Evolutionary conservation across 139 green algal species (phyloP).

Genomic region (Dunaliella primolecta): DNA sequence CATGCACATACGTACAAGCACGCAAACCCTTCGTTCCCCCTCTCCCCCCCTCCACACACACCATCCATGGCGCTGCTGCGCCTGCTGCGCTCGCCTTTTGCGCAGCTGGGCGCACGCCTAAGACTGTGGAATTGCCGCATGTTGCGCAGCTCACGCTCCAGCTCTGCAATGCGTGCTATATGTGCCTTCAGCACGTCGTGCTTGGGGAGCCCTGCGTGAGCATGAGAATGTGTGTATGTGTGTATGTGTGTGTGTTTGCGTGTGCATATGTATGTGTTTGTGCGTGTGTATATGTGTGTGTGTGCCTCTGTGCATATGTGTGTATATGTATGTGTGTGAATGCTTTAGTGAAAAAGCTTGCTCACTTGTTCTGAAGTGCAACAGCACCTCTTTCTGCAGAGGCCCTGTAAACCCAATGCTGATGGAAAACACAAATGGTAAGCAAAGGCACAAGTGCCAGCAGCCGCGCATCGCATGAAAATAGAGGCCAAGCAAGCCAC

Average conservation of each 20-base stretch:
- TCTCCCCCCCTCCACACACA: neutral
- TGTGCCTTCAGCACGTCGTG: constrained; percentile 41
- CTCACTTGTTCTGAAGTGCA: no score
- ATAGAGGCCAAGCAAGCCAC: no score
- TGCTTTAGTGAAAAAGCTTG: no score
- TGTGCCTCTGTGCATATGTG: neutral
- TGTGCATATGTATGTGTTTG: neutral
- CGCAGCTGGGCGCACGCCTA: neutral
- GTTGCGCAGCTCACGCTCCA: constrained; percentile 59
- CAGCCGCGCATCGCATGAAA: no score
- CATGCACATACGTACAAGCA: neutral
- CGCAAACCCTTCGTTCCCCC: neutral
- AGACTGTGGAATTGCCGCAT: neutral
- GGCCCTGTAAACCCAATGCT: no score
- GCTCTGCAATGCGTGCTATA: constrained; percentile 52
- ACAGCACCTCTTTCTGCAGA: no score
- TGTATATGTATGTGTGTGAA: neutral
- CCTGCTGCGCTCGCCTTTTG: neutral
- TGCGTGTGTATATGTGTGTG: neutral
- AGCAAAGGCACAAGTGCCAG: no score
- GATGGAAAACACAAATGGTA: no score
- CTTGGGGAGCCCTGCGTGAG: neutral
- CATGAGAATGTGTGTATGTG: neutral
- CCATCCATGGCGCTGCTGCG: no score
- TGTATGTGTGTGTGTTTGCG: neutral